phyloP scores from a whole-genome alignment of 306 rosid species.

The Malus domestica region DNA sequence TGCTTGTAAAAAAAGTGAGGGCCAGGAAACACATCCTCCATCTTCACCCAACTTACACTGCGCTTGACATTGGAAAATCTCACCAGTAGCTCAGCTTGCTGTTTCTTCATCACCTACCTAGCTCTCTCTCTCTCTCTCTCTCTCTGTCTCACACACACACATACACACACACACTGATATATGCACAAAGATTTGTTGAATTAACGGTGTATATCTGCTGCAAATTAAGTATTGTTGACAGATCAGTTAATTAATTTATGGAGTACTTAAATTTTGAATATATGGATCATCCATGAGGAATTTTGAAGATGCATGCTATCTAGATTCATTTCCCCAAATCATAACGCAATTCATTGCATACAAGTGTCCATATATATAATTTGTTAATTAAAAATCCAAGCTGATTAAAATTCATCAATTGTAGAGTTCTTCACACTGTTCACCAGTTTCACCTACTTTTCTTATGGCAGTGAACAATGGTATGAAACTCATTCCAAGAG shows the following conservation, averaged over 20 bases:
- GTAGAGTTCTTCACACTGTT: constrained; percentile 37
- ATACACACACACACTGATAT: not conserved
- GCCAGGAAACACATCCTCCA: constrained; percentile 9
- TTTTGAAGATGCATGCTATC: not conserved
- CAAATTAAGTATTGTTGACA: not conserved
- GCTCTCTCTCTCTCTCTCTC: constrained; percentile 13
- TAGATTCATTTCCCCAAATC: not conserved
- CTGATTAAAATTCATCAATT: not conserved
- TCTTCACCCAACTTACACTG: constrained; percentile 46
- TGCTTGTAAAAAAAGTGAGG: constrained; percentile 43
- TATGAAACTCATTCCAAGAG: constrained; percentile 8
- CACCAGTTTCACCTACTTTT: constrained; percentile 64
- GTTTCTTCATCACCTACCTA: constrained; percentile 39
- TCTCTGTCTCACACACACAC: not conserved
- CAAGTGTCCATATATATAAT: not conserved
- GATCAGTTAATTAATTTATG: not conserved
- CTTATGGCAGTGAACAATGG: constrained; percentile 9
- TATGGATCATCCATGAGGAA: not conserved
- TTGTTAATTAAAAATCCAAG: not conserved
- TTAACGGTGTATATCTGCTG: not conserved
- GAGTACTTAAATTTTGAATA: not conserved
- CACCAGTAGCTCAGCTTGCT: constrained; percentile 25
- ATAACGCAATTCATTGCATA: not conserved
- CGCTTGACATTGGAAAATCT: constrained; percentile 17
- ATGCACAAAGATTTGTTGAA: not conserved